Conservation (phyloP, 805 yeast genomes). For the Lipomyces spencermartinsiae region DNA sequence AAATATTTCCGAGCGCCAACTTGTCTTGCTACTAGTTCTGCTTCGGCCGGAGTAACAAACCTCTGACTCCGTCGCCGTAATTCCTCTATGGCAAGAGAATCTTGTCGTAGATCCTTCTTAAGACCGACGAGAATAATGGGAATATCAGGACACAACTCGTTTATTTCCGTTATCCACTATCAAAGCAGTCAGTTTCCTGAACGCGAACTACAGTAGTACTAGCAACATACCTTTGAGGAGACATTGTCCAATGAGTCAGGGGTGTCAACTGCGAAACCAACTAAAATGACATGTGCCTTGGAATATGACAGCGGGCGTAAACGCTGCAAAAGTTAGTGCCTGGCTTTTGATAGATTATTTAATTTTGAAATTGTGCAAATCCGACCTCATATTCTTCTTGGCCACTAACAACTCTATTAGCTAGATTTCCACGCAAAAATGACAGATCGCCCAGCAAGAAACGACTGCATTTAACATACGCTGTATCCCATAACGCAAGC, state of each 20-base stretch:
- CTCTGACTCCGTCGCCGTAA: slow-evolving; percentile 57
- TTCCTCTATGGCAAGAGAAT: slow-evolving; percentile 47
- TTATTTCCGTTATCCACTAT: slow-evolving; percentile 82
- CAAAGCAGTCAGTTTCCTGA: background rate
- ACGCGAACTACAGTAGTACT: background rate
- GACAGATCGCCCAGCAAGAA: slow-evolving; percentile 6
- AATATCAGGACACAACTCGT: slow-evolving; percentile 76
- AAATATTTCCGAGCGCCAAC: slow-evolving; percentile 84
- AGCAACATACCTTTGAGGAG: slow-evolving; percentile 55
- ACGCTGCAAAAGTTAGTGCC: slow-evolving; percentile 47
- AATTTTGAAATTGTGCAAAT: background rate
- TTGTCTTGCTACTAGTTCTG: slow-evolving; percentile 70
- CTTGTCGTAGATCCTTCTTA: slow-evolving; percentile 76
- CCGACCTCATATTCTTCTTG: slow-evolving; percentile 85
- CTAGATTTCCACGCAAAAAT: background rate
- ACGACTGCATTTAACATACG: slow-evolving; percentile 48
- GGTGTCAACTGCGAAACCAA: slow-evolving; percentile 84
- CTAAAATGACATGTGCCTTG: slow-evolving; percentile 82
- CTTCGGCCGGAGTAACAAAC: slow-evolving; percentile 56
- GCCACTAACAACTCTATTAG: slow-evolving; percentile 52
- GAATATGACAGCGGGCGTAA: slow-evolving; percentile 86
- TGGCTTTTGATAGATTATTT: background rate
- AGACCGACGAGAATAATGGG: slow-evolving; percentile 83
- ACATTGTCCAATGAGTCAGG: slow-evolving; percentile 88
- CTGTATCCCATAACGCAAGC: slow-evolving; percentile 92